These are phyloP conservation scores for Ophiostoma quercus DNA, from an alignment of 2,329 filamentous ascomycete genomes.

Conservation along the genomic window DNA sequence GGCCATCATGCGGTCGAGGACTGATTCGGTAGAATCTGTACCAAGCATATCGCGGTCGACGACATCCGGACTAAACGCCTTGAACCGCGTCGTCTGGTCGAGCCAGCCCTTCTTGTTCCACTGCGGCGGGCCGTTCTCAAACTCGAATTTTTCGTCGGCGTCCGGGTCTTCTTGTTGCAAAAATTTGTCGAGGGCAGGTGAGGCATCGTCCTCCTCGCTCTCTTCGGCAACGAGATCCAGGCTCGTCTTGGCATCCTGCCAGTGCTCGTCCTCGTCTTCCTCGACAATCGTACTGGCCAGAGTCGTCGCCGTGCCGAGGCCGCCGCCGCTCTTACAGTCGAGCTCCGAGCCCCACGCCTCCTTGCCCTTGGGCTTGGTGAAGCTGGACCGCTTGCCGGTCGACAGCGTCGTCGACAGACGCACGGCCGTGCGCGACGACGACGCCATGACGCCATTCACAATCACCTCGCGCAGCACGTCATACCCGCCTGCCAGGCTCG, in stretches of 20 bases:
- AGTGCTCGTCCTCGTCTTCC: slow-evolving; percentile 17
- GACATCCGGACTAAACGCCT: slow-evolving; percentile 34
- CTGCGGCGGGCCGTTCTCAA: slow-evolving; percentile 30
- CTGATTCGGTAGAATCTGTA: background rate
- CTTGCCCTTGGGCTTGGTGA: slow-evolving; percentile 15
- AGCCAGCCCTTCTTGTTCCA: slow-evolving; percentile 33
- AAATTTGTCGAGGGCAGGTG: background rate
- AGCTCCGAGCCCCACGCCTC: background rate
- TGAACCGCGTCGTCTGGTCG: slow-evolving; percentile 30
- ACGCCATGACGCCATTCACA: slow-evolving; percentile 32
- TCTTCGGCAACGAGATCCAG: background rate
- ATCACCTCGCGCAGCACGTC: slow-evolving; percentile 31
- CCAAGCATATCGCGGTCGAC: slow-evolving; percentile 26
- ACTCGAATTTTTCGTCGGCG: slow-evolving; percentile 1
- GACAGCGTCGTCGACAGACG: slow-evolving; percentile 24
- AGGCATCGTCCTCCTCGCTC: background rate
- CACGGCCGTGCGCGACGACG: slow-evolving; percentile 33
- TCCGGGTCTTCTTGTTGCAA: background rate
- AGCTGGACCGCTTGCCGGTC: background rate
- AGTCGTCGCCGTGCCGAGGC: slow-evolving; percentile 1
- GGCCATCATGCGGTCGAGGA: slow-evolving; percentile 37
- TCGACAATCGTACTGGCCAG: slow-evolving; percentile 15
- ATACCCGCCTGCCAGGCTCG: slow-evolving; percentile 30
- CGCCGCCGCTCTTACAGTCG: background rate
- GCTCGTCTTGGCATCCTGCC: background rate